Evolutionary conservation across 345 rosid species (phyloP).

Genomic region (Adansonia digitata): DNA sequence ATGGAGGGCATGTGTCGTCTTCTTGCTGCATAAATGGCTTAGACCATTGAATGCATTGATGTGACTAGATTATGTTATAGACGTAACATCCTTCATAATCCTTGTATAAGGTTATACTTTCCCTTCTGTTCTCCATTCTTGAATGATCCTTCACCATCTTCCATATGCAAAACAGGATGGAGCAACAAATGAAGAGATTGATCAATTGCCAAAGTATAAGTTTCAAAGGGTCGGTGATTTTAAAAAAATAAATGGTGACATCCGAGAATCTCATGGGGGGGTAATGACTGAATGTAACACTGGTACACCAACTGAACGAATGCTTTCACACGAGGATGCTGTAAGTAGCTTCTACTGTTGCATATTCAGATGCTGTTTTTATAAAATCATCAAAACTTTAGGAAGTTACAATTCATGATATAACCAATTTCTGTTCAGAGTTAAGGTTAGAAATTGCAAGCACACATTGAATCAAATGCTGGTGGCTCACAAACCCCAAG

Average conservation of each 20-base stretch:
- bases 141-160: neutral
- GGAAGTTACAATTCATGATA: neutral
- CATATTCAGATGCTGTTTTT: neutral
- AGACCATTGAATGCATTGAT: neutral
- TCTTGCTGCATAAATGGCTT: neutral
- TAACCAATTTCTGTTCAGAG: neutral
- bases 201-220: conserved; percentile 56
- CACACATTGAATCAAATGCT: neutral
- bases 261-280: conserved; percentile 52
- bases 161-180: conserved; percentile 57
- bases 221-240: conserved; percentile 35
- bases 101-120: neutral
- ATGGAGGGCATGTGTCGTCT: neutral
- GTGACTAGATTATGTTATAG: neutral
- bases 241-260: conserved; percentile 49
- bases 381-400: neutral
- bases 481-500: neutral
- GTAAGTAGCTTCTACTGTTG: conserved; percentile 38
- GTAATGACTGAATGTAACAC: conserved; percentile 57
- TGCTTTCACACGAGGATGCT: conserved; percentile 62
- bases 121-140: neutral
- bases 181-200: conserved; percentile 72
- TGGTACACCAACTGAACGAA: conserved; percentile 45
- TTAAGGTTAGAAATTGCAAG: neutral
- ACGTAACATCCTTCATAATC: neutral